A percentile compares a stretch with the other conserved stretches of the same genome.
Conservation (phyloP, 2,329 filamentous ascomycete species). For the Cadophora sp. region DNA sequence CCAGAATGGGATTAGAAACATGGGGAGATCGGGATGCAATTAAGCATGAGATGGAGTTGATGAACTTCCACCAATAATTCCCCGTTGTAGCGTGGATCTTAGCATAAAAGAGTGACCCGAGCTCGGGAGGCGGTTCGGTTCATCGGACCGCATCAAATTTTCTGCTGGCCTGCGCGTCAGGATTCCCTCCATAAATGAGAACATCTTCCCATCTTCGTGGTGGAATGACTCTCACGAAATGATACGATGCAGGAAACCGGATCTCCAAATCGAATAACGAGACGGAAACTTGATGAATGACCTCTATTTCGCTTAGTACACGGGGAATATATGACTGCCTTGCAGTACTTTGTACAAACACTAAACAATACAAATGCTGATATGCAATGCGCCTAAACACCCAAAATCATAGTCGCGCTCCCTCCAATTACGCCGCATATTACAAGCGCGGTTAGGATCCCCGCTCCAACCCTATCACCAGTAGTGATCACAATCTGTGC, state of each 20-base stretch:
- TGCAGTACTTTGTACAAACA: neutral
- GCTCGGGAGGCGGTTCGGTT: slow-evolving; percentile 11
- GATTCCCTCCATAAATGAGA: neutral
- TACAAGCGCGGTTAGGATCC: slow-evolving; percentile 48
- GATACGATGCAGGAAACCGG: neutral
- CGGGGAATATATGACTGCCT: slow-evolving; percentile 4
- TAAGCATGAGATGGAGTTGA: slow-evolving; percentile 2
- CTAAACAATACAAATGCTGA: slow-evolving; percentile 10
- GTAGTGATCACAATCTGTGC: slow-evolving; percentile 41
- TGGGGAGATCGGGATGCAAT: neutral
- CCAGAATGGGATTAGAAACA: neutral
- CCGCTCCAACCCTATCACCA: slow-evolving; percentile 51
- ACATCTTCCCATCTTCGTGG: neutral
- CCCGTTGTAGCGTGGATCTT: neutral
- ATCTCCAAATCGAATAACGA: neutral
- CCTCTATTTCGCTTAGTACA: neutral
- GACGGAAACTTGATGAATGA: neutral
- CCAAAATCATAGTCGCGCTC: slow-evolving; percentile 16
- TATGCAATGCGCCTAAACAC: slow-evolving; percentile 5
- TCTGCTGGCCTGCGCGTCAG: neutral
- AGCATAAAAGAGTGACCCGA: slow-evolving; percentile 16
- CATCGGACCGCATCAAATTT: slow-evolving; percentile 19
- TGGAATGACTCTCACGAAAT: neutral
- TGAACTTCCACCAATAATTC: slow-evolving; percentile 17
- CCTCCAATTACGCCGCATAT: slow-evolving; percentile 37